phyloP scores from a whole-genome alignment of 306 rosid species.

The Citrullus mucosospermus region DNA sequence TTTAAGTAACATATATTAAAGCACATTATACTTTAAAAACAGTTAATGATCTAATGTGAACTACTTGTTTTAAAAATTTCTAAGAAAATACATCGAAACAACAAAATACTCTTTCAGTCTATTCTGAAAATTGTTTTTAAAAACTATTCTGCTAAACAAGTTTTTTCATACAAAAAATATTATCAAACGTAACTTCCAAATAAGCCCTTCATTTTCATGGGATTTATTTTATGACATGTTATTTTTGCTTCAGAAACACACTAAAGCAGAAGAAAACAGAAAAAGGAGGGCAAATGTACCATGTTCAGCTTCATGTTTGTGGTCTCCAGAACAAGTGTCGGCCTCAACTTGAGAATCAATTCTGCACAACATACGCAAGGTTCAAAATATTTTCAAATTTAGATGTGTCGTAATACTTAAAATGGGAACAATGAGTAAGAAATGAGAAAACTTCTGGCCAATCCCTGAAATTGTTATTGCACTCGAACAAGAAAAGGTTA shows the following conservation, averaged over 20 bases:
- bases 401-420: not conserved
- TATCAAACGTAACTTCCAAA: not conserved
- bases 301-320: slow-evolving; percentile 37
- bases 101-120: not conserved
- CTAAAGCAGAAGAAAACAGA: not conserved
- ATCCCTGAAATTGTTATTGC: too few relatives aligned
- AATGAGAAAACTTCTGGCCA: not conserved
- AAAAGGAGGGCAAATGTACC: slow-evolving; percentile 27
- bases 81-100: not conserved
- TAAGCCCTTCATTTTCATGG: not conserved
- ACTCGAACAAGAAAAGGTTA: too few relatives aligned
- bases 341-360: slow-evolving; percentile 61
- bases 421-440: not conserved
- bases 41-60: not conserved
- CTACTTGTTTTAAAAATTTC: not conserved
- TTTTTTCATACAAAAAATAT: not conserved
- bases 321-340: slow-evolving; percentile 37
- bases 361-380: slow-evolving; percentile 36
- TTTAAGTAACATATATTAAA: not conserved
- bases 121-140: not conserved
- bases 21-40: not conserved
- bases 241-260: not conserved
- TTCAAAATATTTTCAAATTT: slow-evolving; percentile 9
- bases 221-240: not conserved
- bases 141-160: not conserved